Percentiles rank a stretch among this genome's conserved stretches.
Evolutionary conservation across 164 flowering plant genomes (phyloP).

Genomic region (Sedum album): DNA sequence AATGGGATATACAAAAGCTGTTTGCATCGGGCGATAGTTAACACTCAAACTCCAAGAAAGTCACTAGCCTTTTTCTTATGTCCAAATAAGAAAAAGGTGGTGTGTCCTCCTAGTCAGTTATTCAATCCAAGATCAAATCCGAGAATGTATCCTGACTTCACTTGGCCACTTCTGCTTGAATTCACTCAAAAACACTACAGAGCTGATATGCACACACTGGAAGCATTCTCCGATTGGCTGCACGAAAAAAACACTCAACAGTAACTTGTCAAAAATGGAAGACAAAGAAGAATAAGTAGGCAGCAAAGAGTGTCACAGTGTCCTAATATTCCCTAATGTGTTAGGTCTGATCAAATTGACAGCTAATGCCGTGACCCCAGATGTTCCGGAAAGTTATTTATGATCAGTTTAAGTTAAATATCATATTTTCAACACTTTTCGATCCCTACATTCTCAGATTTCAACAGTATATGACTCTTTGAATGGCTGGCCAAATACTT

Average conservation of each 20-base stretch:
- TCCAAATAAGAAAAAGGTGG: conserved; percentile 53
- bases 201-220: conserved; percentile 45
- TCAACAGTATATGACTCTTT: not conserved
- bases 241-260: not conserved
- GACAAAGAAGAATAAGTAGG: not conserved
- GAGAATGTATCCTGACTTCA: conserved; percentile 65
- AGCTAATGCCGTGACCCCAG: not conserved
- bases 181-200: too few relatives aligned
- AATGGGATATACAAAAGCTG: conserved; percentile 76
- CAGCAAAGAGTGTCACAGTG: too few relatives aligned
- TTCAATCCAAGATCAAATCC: conserved; percentile 19
- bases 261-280: not conserved
- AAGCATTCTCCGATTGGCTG: conserved; percentile 42
- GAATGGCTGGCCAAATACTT: not conserved
- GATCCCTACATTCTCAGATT: not conserved
- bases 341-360: too few relatives aligned
- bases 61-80: conserved; percentile 57
- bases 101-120: conserved; percentile 55
- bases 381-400: not conserved
- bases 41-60: conserved; percentile 38
- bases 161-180: conserved; percentile 52
- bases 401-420: not conserved
- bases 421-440: not conserved
- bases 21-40: conserved; percentile 70
- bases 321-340: too few relatives aligned